A percentile compares a stretch with the other conserved stretches of the same genome.
These are phyloP conservation scores for Blastobotrys indianensis DNA, from an alignment of 1,139 yeast genomes.

Conservation along the genomic window DNA sequence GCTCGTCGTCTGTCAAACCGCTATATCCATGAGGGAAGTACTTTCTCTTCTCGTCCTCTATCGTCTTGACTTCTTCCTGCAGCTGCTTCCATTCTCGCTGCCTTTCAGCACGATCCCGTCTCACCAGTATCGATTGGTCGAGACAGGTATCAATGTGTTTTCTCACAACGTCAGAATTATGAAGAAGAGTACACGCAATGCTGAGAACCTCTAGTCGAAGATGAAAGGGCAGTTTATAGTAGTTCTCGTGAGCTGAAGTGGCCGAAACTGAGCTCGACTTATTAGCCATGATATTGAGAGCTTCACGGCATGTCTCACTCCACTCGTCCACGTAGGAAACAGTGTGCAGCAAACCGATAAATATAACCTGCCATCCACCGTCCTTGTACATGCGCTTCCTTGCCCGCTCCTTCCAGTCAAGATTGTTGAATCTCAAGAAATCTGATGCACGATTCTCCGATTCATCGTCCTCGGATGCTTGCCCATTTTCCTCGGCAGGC, in stretches of 20 bases:
- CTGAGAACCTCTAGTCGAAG: slow-evolving; percentile 49
- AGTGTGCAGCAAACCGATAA: slow-evolving; percentile 58
- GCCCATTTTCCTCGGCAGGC: slow-evolving; percentile 16
- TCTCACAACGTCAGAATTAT: slow-evolving; percentile 56
- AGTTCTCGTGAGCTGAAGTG: slow-evolving; percentile 44
- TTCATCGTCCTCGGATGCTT: slow-evolving; percentile 20
- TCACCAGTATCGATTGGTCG: slow-evolving; percentile 55
- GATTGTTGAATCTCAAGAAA: slow-evolving; percentile 54
- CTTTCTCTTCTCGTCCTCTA: slow-evolving; percentile 28
- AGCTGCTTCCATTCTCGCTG: slow-evolving; percentile 52
- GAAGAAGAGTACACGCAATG: slow-evolving; percentile 52
- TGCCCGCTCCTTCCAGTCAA: slow-evolving; percentile 72
- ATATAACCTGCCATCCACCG: slow-evolving; percentile 78
- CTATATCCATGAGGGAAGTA: slow-evolving; percentile 22
- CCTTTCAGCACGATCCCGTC: slow-evolving; percentile 65
- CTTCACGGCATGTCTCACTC: slow-evolving; percentile 41
- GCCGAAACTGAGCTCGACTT: slow-evolving; percentile 45
- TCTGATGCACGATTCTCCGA: slow-evolving; percentile 31
- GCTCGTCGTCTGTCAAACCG: slow-evolving; percentile 13
- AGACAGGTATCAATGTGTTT: slow-evolving; percentile 60
- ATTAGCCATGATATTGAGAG: slow-evolving; percentile 55
- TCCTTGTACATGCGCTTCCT: slow-evolving; percentile 70
- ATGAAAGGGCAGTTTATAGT: slow-evolving; percentile 46
- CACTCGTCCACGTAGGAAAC: slow-evolving; percentile 57
- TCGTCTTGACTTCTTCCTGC: slow-evolving; percentile 45